These are phyloP conservation scores for Zopfochytrium polystomum DNA, from an alignment of 371 early-diverging fungal genomes.

Conservation along the genomic window DNA sequence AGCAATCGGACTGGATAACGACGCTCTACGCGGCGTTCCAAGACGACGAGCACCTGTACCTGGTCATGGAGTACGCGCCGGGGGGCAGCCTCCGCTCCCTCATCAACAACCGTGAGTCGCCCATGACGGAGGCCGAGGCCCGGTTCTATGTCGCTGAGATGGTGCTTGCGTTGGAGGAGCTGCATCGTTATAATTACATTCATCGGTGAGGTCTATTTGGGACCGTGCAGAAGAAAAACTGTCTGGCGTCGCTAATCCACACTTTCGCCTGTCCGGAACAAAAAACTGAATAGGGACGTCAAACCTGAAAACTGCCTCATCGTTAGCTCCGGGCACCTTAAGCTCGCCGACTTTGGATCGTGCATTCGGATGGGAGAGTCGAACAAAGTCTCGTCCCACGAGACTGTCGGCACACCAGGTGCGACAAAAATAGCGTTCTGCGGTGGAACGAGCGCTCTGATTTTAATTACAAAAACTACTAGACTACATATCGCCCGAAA, in stretches of 20 bases:
- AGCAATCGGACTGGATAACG: conserved; percentile 73
- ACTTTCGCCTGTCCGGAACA: not conserved
- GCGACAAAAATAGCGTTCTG: not conserved
- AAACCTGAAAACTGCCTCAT: conserved; percentile 74
- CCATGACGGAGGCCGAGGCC: conserved; percentile 52
- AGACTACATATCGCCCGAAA: conserved; percentile 71
- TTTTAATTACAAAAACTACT: conserved; percentile 10
- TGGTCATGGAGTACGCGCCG: conserved; percentile 70
- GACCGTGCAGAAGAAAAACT: not conserved
- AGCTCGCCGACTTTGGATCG: conserved; percentile 72
- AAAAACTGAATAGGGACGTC: conserved; percentile 49
- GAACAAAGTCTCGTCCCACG: conserved; percentile 44
- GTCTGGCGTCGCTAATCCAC: not conserved
- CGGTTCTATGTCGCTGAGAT: conserved; percentile 61
- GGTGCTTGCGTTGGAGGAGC: conserved; percentile 55
- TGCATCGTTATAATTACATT: conserved; percentile 52
- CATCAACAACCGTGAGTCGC: conserved; percentile 42
- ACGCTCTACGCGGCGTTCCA: conserved; percentile 63
- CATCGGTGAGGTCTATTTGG: conserved; percentile 47
- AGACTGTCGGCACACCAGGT: conserved; percentile 67
- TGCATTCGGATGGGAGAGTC: conserved; percentile 48
- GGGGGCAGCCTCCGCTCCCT: conserved; percentile 56
- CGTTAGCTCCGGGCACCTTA: conserved; percentile 60
- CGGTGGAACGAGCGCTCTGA: not conserved
- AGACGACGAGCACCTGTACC: conserved; percentile 65